Conservation (phyloP, 2,329 filamentous ascomycete genomes). For the Paramyrothecium sp. region DNA sequence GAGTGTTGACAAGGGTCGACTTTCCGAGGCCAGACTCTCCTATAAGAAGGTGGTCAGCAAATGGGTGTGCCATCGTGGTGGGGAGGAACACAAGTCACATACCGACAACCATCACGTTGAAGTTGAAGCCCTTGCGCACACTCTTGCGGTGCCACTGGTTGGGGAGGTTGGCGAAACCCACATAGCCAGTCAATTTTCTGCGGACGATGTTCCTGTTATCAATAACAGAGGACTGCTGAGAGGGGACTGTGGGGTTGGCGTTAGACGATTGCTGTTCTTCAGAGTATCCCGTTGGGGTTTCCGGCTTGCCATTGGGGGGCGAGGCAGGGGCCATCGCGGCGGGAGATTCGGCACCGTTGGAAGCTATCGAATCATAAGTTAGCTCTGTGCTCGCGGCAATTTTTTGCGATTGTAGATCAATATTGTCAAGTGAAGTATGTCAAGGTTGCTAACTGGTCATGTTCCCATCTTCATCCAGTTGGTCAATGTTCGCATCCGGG, state of each 20-base stretch:
- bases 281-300: conserved; percentile 22
- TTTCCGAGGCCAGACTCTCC: conserved; percentile 99
- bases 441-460: conserved; percentile 32
- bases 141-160: conserved; percentile 99
- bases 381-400: conserved; percentile 21
- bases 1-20: conserved; percentile 97
- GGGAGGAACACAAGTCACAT: conserved; percentile 15
- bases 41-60: conserved; percentile 32
- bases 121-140: conserved; percentile 99
- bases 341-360: conserved; percentile 44
- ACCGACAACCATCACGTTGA: conserved; percentile 99
- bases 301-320: conserved; percentile 36
- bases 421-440: conserved; percentile 7
- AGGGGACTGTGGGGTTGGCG: conserved; percentile 25
- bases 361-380: conserved; percentile 38
- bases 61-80: not conserved
- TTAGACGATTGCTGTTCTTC: conserved; percentile 36
- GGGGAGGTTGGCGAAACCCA: conserved; percentile 96
- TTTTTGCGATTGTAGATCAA: too few species aligned
- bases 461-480: conserved; percentile 6
- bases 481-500: conserved; percentile 6
- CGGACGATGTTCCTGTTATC: conserved; percentile 95
- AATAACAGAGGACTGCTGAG: conserved; percentile 47
- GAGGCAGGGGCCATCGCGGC: conserved; percentile 38
- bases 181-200: conserved; percentile 96